Evolutionary conservation across 306 rosid genomes (phyloP).

Genomic region (Carpinus fangiana): DNA sequence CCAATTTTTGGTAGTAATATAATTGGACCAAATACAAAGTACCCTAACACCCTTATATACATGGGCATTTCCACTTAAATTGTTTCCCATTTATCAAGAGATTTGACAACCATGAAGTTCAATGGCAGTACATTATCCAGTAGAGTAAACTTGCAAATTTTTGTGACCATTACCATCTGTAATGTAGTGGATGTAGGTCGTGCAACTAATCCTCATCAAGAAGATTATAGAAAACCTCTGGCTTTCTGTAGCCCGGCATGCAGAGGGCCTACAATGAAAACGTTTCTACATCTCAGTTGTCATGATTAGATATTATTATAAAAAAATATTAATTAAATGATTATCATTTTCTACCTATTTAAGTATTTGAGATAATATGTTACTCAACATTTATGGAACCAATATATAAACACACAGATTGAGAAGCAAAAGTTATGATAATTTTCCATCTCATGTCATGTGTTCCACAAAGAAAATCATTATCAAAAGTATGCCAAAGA

Average conservation of each 20-base stretch:
- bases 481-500: neutral
- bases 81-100: neutral
- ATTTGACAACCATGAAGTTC: neutral
- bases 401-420: too few species aligned
- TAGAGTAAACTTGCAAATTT: neutral
- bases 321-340: too few species aligned
- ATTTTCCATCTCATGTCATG: neutral
- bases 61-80: neutral
- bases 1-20: neutral
- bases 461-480: neutral
- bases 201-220: constrained; percentile 32
- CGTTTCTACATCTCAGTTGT: constrained; percentile 6
- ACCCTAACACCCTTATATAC: too few species aligned
- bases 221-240: constrained; percentile 61
- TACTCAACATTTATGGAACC: too few species aligned
- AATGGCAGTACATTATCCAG: neutral
- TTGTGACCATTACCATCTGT: neutral
- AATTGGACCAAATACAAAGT: neutral
- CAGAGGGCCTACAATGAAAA: constrained; percentile 56
- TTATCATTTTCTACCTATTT: too few species aligned
- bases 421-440: neutral
- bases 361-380: too few species aligned
- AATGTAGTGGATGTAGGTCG: neutral
- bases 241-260: constrained; percentile 53
- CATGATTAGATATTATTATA: neutral